Base-by-base conservation (phyloP, 495 filamentous ascomycete genomes). In the Penicillium maclennaniae region DNA sequence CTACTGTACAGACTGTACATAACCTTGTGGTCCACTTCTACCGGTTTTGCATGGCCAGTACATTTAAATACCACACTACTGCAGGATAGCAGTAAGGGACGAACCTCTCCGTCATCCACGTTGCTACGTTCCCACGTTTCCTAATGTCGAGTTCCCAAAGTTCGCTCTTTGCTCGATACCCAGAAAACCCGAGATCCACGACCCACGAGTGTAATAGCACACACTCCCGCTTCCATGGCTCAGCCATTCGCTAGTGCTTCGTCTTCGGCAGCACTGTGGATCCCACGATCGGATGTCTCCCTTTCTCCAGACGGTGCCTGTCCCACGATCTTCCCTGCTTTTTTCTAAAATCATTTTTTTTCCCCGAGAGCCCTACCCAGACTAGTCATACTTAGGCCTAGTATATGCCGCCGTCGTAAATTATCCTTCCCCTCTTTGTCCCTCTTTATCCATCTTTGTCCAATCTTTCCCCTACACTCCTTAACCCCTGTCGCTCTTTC, bases 291-390 rank as follows among this genome's bases (percentile, higher is more conserved):
- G 31, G 31, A 14, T 14, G 10, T 12, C 31, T 34, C 10, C 31
- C 31, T 31, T 34, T 34, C 53, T 55, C 53, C 53, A 61, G 55
- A 62, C 25, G 27, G 47, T 49, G 38, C 25, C 47, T 64, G 57
- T 59, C 53, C 43, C 46, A 55, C 53, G 55, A 59, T 58, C 56
- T 45, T 49, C 54, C 59, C 59, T 54, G 47, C 43, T 61, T 55
- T 54, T 49, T 47, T 54, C 23, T 46, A 20, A 14, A 34, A 45
- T 49, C 36, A 17, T 40, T 40, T 40, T 49, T 49, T 55, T 47
- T 63, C 45, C 31, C 9, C 31, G 10, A 14, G 14, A 34, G 31
- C 47, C 42, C 28, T 45, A 21, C 37, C 34, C 15, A 40, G 20
- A 44, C 42, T 44, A 34, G 31, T 14, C 10, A 12, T 34, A 14